These are phyloP conservation scores for Candida incommunis DNA, from an alignment of 805 yeast species.

Conservation along the genomic window DNA sequence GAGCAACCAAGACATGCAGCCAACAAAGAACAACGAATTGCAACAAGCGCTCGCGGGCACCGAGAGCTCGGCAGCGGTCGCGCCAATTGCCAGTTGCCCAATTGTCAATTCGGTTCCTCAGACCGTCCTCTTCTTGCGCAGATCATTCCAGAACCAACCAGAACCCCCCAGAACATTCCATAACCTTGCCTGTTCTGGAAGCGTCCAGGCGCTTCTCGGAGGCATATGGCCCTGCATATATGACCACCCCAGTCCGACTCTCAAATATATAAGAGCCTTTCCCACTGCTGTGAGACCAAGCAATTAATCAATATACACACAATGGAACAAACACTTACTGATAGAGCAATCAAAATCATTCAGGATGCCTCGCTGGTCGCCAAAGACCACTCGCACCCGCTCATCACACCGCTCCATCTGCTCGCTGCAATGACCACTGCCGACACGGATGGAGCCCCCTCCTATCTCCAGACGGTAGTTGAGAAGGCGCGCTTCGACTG, in stretches of 20 bases:
- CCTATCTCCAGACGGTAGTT: slow-evolving; percentile 65
- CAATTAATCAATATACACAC: background rate
- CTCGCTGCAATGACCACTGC: slow-evolving; percentile 79
- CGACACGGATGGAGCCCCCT: slow-evolving; percentile 36
- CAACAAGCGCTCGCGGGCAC: too few relatives aligned
- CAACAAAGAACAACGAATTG: too few relatives aligned
- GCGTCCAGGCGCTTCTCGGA: background rate
- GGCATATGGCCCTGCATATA: too few relatives aligned
- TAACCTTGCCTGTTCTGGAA: background rate
- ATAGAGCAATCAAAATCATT: slow-evolving; percentile 74
- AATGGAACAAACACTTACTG: slow-evolving; percentile 54
- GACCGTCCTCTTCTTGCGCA: background rate
- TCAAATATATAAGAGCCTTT: background rate
- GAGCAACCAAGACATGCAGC: too few relatives aligned
- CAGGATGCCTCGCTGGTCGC: slow-evolving; percentile 74
- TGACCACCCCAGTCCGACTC: background rate
- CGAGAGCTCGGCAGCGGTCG: too few relatives aligned
- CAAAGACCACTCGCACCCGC: slow-evolving; percentile 69
- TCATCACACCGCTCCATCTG: slow-evolving; percentile 75
- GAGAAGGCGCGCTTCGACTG: slow-evolving; percentile 86
- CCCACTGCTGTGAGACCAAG: background rate
- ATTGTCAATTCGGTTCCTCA: background rate
- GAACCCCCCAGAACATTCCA: background rate
- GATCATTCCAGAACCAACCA: background rate
- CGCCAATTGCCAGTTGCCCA: too few relatives aligned